A percentile compares a stretch with the other conserved stretches of the same genome.
Evolutionary conservation across 139 green algal genomes (phyloP).

Genomic region (Closterium sp.): DNA sequence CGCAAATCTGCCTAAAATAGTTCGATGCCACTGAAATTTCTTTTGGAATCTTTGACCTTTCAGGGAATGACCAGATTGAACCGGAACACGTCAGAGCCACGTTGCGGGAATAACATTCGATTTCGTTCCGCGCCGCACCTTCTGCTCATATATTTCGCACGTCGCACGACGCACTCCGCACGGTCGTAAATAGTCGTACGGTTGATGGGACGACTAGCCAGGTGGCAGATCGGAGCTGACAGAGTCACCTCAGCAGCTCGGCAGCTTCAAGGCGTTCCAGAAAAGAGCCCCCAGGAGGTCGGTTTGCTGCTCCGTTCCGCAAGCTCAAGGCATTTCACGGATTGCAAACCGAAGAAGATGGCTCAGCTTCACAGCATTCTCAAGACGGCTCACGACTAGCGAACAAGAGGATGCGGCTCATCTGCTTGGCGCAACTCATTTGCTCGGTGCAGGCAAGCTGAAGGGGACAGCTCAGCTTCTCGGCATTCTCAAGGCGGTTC

Average conservation of each 20-base stretch:
- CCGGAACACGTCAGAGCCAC: neutral
- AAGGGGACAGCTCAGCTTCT: neutral
- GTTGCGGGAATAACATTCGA: neutral
- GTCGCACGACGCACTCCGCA: neutral
- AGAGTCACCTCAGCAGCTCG: neutral
- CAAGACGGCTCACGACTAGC: neutral
- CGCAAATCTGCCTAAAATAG: neutral
- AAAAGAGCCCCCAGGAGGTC: neutral
- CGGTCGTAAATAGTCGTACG: neutral
- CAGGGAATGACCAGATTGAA: neutral
- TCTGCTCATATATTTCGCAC: too few species aligned
- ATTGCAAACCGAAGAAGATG: too few species aligned
- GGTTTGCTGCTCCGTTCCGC: too few species aligned
- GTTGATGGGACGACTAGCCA: neutral
- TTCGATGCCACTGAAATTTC: neutral
- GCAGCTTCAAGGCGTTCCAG: neutral
- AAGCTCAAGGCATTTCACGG: too few species aligned
- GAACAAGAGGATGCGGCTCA: too few species aligned
- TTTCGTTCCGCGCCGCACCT: neutral
- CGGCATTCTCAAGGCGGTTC: neutral
- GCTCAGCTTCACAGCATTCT: neutral
- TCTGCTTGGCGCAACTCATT: too few species aligned
- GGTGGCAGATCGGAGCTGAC: neutral
- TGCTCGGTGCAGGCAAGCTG: too few species aligned
- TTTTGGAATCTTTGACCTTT: neutral